Base-by-base conservation (phyloP, 768 basidiomycete genomes). In the Agrocybe praecox region DNA sequence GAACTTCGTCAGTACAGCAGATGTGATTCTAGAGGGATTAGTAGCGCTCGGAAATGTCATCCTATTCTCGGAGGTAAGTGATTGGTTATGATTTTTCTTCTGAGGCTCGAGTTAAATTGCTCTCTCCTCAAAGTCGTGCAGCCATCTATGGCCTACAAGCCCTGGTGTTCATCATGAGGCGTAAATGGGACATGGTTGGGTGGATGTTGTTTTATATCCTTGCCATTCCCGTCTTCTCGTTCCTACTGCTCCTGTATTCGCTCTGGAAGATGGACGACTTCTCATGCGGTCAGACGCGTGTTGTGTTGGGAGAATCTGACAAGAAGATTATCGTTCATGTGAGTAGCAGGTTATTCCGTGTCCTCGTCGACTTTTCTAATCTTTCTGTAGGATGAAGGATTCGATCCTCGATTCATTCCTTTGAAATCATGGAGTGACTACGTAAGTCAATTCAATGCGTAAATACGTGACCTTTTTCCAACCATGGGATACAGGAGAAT, bases 251-350 rank as follows among this genome's bases (percentile, higher is more conserved):
- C 4, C 76, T 97, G 12, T 96, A 94, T 71, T 95, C 94, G 6
- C 96, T 98, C 88, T 98, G 95, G 96, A 82, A 78, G 62, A 97
- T 98, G 95, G 96, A 96, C 71, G 94, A 96, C 73, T 97, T 96
- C 84, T 93, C 90, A 0, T 95, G 94, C 93, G 95, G 94, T 82
- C 80, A 83, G 22, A 96, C 95, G 1, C 91, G 93, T 84, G 69
- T 96, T 57, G 95, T 99, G 12, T 74, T 97, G 59, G 95, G 96
- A 61, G 96, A 98, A 73, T 83, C 88, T 26, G 96, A 96, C 17
- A 97, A 97, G 83, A 97, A 96, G 75, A 77, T 98, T 58, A 86
- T 98, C 63, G 87, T 98, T 43, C 96, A 98, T 70, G 94, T 95
- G 69, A 54, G 92, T 79, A 1, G 6, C 36, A 23, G 32, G 24